Conservation (phyloP, 2,329 filamentous ascomycete species). For the Claviceps citrina region DNA sequence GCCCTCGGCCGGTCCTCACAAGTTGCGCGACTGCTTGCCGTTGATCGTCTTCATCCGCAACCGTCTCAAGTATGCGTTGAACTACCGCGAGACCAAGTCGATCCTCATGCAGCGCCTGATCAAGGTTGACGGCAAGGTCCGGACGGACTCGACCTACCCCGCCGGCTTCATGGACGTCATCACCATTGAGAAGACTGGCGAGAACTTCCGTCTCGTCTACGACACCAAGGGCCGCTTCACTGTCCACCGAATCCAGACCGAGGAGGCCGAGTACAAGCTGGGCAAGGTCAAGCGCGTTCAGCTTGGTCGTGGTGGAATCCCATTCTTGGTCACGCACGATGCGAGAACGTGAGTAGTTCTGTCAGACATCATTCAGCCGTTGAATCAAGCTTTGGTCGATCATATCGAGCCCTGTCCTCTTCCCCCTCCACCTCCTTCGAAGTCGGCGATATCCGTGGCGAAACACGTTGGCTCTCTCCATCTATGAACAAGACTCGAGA, state of each 20-base stretch:
- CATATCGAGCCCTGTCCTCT: constrained; percentile 13
- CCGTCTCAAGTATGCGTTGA: constrained; percentile 98
- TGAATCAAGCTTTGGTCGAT: constrained; percentile 96
- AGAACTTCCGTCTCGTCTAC: constrained; percentile 99
- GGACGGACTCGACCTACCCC: constrained; percentile 95
- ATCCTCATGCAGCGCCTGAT: constrained; percentile 99
- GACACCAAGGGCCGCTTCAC: constrained; percentile 99
- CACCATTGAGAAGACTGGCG: constrained; percentile 97
- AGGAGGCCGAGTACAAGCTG: constrained; percentile 99
- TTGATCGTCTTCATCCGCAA: constrained; percentile 95
- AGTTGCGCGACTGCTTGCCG: constrained; percentile 97
- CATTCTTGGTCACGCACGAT: constrained; percentile 99
- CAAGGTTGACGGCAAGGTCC: constrained; percentile 99
- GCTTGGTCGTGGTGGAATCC: constrained; percentile 98
- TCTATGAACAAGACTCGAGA: too few species aligned
- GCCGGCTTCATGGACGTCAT: constrained; percentile 99
- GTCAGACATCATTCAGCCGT: constrained; percentile 98
- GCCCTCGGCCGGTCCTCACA: constrained; percentile 81
- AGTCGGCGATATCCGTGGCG: too few species aligned
- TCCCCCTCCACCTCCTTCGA: constrained; percentile 9
- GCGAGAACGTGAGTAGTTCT: constrained; percentile 96
- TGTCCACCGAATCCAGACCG: constrained; percentile 95
- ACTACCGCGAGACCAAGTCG: constrained; percentile 90
- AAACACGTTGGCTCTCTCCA: too few species aligned
- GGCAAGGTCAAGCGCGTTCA: constrained; percentile 99